These are phyloP conservation scores for Diaporthe longicolla DNA, from an alignment of 2,329 filamentous ascomycete species.

Conservation along the genomic window DNA sequence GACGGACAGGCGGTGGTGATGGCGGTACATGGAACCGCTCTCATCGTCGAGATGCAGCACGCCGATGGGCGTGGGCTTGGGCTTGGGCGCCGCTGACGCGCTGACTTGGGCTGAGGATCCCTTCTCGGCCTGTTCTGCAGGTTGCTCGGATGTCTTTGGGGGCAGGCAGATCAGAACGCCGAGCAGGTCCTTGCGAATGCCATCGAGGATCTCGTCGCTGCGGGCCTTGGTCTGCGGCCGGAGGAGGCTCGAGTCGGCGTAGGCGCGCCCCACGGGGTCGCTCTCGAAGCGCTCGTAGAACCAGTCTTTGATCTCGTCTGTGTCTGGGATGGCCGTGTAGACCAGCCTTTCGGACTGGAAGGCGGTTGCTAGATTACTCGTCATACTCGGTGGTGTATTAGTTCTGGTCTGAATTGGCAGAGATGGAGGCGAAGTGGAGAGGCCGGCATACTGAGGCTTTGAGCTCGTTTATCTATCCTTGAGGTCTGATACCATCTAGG, in stretches of 20 bases:
- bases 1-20: constrained; percentile 29
- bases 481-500: not conserved
- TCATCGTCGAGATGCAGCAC: constrained; percentile 34
- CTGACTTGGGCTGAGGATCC: not conserved
- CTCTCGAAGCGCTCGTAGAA: constrained; percentile 51
- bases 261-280: constrained; percentile 49
- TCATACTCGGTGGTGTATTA: not conserved
- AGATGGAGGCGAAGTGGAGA: not conserved
- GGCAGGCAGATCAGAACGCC: constrained; percentile 56
- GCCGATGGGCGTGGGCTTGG: constrained; percentile 39
- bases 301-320: constrained; percentile 49
- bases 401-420: not conserved
- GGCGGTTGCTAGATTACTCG: constrained; percentile 1
- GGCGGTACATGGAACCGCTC: constrained; percentile 3
- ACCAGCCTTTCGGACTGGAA: constrained; percentile 56
- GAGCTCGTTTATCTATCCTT: not conserved
- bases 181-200: constrained; percentile 51
- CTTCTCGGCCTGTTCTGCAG: not conserved
- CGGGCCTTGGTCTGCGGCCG: constrained; percentile 45
- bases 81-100: not conserved
- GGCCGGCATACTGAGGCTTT: not conserved
- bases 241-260: constrained; percentile 48
- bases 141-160: constrained; percentile 25
- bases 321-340: constrained; percentile 54
- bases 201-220: constrained; percentile 14